Conservation (phyloP, 441 rosid genomes). For the Brassica balearica region DNA sequence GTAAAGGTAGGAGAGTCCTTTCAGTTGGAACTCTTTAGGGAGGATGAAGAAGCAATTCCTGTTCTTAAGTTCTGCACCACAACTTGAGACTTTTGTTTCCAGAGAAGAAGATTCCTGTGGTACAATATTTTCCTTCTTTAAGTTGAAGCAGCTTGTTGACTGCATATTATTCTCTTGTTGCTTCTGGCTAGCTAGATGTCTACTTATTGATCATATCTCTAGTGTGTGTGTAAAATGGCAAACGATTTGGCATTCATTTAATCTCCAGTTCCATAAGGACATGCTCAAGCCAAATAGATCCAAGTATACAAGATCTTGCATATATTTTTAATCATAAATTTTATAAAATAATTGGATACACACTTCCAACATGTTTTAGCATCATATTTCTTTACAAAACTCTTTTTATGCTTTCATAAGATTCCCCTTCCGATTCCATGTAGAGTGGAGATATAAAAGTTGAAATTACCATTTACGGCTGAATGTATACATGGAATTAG, state of each 20-base stretch:
- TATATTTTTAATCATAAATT: no score
- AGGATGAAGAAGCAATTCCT: slow-evolving; percentile 22
- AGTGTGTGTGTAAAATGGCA: not conserved
- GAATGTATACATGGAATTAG: not conserved
- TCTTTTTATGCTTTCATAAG: no score
- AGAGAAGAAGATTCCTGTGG: not conserved
- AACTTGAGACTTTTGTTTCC: slow-evolving; percentile 23
- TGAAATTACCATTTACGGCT: not conserved
- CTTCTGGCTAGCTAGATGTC: slow-evolving; percentile 11
- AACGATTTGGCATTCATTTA: slow-evolving; percentile 12
- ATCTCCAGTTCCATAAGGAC: slow-evolving; percentile 1
- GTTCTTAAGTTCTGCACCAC: slow-evolving; percentile 37
- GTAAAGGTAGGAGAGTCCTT: slow-evolving; percentile 27
- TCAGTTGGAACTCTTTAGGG: slow-evolving; percentile 37
- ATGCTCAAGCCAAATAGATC: slow-evolving; percentile 20
- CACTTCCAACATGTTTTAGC: no score
- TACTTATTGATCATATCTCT: not conserved
- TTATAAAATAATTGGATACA: no score
- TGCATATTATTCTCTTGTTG: slow-evolving; percentile 5
- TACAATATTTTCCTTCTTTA: not conserved
- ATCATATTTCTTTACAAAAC: no score
- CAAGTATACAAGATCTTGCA: slow-evolving; percentile 31
- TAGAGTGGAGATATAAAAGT: not conserved
- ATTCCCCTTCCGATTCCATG: no score
- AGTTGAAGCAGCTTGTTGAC: slow-evolving; percentile 9